Conservation (phyloP, 768 basidiomycete species). For the Lepiota brunneoincarnata region DNA sequence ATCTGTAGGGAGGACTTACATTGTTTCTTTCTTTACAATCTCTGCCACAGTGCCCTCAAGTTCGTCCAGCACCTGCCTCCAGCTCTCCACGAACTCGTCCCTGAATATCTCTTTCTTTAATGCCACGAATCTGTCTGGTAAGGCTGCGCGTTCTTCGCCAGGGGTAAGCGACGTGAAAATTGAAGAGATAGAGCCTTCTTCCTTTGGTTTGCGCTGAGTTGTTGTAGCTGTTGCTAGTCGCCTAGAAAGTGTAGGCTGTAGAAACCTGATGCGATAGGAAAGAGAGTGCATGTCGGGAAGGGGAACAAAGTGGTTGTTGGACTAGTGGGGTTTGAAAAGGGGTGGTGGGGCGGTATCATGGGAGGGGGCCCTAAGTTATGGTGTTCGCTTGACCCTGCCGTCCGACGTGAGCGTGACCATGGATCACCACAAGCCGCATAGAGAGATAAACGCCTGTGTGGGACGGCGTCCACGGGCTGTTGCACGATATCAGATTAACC, state of each 20-base stretch:
- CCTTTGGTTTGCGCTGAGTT: conserved; percentile 25
- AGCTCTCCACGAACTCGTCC: conserved; percentile 46
- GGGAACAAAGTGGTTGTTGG: too few relatives aligned
- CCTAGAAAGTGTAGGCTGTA: background rate
- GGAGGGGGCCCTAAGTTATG: too few relatives aligned
- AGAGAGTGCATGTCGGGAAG: conserved; percentile 1
- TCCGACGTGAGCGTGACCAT: too few relatives aligned
- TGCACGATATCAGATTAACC: background rate
- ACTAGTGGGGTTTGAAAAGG: background rate
- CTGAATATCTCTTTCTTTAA: conserved; percentile 60
- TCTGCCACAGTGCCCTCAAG: conserved; percentile 43
- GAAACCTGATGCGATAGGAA: background rate
- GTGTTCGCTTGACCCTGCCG: too few relatives aligned
- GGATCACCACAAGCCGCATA: too few relatives aligned
- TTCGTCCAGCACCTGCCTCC: conserved; percentile 55
- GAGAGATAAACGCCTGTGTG: too few relatives aligned
- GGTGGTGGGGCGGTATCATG: background rate
- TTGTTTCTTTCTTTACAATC: conserved; percentile 48
- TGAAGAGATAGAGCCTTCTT: conserved; percentile 36
- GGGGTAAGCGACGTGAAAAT: conserved; percentile 36
- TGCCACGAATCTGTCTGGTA: conserved; percentile 51
- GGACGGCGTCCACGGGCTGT: too few relatives aligned
- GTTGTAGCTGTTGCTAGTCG: conserved; percentile 7
- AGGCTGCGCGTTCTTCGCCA: conserved; percentile 28
- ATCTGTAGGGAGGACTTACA: conserved; percentile 30